Evolutionary conservation across 2,329 filamentous ascomycete species (phyloP).

Genomic region (Apiospora kogelbergensis): DNA sequence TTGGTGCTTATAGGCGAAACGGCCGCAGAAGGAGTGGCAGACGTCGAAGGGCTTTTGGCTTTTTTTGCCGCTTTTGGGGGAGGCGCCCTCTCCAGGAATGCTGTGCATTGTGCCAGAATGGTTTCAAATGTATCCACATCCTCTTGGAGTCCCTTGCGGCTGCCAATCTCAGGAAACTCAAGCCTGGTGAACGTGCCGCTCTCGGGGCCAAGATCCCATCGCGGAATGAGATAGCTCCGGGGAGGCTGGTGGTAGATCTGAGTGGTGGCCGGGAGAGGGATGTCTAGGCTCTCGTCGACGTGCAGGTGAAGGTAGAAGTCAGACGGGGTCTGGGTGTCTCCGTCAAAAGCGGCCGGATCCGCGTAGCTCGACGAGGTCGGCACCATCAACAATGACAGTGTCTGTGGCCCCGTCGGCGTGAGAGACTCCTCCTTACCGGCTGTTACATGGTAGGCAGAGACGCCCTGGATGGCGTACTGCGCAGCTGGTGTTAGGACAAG

Average conservation of each 20-base stretch:
- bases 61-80: conserved; percentile 49
- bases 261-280: conserved; percentile 90
- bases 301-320: conserved; percentile 98
- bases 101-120: conserved; percentile 95
- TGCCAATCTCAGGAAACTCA: conserved; percentile 78
- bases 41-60: conserved; percentile 13
- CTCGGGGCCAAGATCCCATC: conserved; percentile 89
- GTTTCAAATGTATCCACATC: conserved; percentile 97
- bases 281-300: conserved; percentile 65
- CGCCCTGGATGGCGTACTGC: conserved; percentile 71
- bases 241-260: conserved; percentile 97
- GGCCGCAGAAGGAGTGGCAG: conserved; percentile 21
- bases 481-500: not conserved
- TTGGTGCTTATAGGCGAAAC: conserved; percentile 36
- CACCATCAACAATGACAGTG: conserved; percentile 92
- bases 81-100: conserved; percentile 83
- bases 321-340: conserved; percentile 63
- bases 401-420: conserved; percentile 84
- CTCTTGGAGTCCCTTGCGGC: conserved; percentile 75
- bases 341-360: conserved; percentile 51
- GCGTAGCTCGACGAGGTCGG: conserved; percentile 78
- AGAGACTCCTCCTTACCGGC: conserved; percentile 82
- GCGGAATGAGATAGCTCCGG: conserved; percentile 87
- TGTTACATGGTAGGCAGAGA: conserved; percentile 87
- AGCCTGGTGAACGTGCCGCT: conserved; percentile 90